phyloP scores from a whole-genome alignment of 2,329 filamentous ascomycete species.

The Fusarium sp. region DNA sequence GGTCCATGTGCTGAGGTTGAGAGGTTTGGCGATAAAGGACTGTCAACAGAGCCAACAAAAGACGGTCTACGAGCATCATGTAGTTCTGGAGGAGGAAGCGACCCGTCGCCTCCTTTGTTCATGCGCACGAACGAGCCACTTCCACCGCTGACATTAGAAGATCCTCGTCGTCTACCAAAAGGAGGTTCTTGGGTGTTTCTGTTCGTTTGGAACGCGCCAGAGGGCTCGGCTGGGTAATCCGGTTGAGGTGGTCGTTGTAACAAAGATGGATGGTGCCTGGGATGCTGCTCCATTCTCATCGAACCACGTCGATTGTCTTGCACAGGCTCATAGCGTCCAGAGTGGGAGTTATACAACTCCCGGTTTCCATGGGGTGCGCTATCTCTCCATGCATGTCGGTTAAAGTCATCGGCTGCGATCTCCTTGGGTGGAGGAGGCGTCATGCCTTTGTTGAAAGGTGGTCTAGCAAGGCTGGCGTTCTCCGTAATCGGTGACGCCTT shows the following conservation, averaged over 20 bases:
- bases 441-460: constrained; percentile 64
- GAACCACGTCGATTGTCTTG: constrained; percentile 76
- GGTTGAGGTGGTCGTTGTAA: constrained; percentile 77
- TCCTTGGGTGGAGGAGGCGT: constrained; percentile 71
- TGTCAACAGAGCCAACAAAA: constrained; percentile 61
- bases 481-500: constrained; percentile 78
- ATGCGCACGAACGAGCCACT: constrained; percentile 75
- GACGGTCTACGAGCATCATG: constrained; percentile 60
- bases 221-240: constrained; percentile 81
- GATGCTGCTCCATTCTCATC: constrained; percentile 72
- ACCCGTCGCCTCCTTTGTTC: constrained; percentile 56
- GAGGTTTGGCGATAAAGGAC: constrained; percentile 58
- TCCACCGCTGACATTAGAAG: constrained; percentile 90
- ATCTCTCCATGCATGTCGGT: constrained; percentile 83
- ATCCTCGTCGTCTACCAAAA: constrained; percentile 82
- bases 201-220: constrained; percentile 84
- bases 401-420: constrained; percentile 94
- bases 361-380: constrained; percentile 69
- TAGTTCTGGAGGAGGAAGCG: constrained; percentile 57
- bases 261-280: constrained; percentile 76
- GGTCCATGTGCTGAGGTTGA: constrained; percentile 45
- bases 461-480: constrained; percentile 57
- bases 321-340: constrained; percentile 91
- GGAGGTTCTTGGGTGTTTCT: constrained; percentile 73
- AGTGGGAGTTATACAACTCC: constrained; percentile 95